Evolutionary conservation across 257 asterid genomes (phyloP), one percentile per base, ranked within the genome.

Genomic region (Coffea eugenioides): DNA sequence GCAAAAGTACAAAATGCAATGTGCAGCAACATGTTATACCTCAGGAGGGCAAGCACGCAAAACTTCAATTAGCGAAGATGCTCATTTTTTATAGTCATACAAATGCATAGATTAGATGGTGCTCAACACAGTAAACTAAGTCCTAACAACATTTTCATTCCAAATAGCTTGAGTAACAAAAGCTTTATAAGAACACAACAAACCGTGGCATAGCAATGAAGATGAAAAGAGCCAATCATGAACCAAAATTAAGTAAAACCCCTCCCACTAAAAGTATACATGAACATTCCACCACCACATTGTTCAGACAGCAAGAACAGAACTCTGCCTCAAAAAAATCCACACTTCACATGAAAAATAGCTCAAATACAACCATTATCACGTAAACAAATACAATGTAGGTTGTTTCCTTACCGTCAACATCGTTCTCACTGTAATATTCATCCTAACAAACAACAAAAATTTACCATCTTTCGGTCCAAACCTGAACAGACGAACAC

Each of bases 381-480:
- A 82, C 80, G 77, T 82, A 43, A 61, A 65, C 76, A 68, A 78
- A 78, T 39, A 48, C 73, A 78, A 82, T 78, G 85, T 61, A 78
- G 77, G 69, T 43, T n/a, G 57, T 73, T 45, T 49, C 59, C 49
- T 56, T 64, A 57, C 77, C 69, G 27, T 31, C 79, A 75, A 16
- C 14, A 52, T 52, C 9, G 0, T 48, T 73, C 76, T 61, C 31
- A 54, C 21, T 15, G 68, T 41, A 13, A 39, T 49, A 39, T 68
- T 36, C 56, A 43, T 34, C 8, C 15, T 43, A 71, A 41, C 80
- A 54, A 45, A 66, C 73, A 81, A 48, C 68, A 78, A 51, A 39
- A 62, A 41, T 31, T 43, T 43, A 12, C 48, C 65, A 39, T 36
- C 77, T 59, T 72, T 13, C 59, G 45, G 39, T 18, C 77, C 64